Evolutionary conservation across 148 eudicot species (phyloP), one percentile per base, ranked within the genome.

Genomic region (Rhododendron molle): DNA sequence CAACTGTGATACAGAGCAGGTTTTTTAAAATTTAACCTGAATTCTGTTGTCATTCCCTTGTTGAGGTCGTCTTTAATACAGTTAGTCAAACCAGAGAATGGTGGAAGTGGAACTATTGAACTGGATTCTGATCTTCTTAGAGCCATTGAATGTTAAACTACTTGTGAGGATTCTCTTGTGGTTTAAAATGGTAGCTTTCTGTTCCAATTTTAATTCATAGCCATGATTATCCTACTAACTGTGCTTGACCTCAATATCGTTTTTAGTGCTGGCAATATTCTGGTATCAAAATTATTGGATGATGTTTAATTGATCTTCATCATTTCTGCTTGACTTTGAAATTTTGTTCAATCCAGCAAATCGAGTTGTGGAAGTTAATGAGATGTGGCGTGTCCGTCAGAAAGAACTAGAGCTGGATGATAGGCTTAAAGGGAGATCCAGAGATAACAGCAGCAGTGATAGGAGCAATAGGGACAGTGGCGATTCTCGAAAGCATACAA

Each of bases 321-420:
- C 81, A 32, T 32, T 18, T 76, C 21, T 44, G 21, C 62, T 60
- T 82, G 58, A 76, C 85, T 58, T 32, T 44, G 62, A 74, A 86
- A 82, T 58, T 11, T 58, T 71, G 28, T 83, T 38, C 67, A 38
- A 86, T 86, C 78, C 90, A 97, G 99, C 96, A 86, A 97, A 97
- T 85, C 93, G 96, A 85, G 91, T 89, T 76, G 97, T 97, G 82
- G 99, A 97, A 88, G 93, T 95, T 82, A 92, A 92, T 91, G 99
- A 97, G 91, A 95, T 97, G 98, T 95, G 99, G 99, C 91, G 94
- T 44, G 86, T 86, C 47, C 92, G 98, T 82, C 92, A 95, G 86
- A 97, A 95, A 85, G 98, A 97, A 91, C 62, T 84, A 74, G 98
- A 97, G 86, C 87, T 97, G 92, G 94, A 95, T 81, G 85, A 88